Base-by-base conservation (phyloP, 2,329 filamentous ascomycete genomes). In the Fonsecaea monophora region DNA sequence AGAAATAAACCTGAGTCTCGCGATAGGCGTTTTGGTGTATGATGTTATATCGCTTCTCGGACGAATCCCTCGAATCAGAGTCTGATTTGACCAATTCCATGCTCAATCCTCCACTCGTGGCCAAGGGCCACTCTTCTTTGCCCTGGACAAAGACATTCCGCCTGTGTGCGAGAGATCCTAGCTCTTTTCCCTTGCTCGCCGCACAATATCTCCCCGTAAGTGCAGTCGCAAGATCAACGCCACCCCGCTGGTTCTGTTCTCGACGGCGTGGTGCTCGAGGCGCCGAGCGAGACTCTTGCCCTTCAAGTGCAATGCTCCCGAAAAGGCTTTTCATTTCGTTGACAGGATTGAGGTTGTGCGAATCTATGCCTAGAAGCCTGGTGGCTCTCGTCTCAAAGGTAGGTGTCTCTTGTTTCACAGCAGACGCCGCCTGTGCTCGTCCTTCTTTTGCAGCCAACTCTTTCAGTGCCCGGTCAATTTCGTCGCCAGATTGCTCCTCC, bases 271-370 rank as follows among this genome's bases (percentile, higher is more conserved):
- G 66, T 64, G 84, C 80, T 35, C 80, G 80, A 18, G 81, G 75
- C 62, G 75, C 78, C 38, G 80, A 79, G 55, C 85, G 78, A 21
- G 84, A 83, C 53, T 88, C 85, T 60, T 86, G 82, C 35, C 80
- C 82, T 72, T 90, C 86, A 10, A 90, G 74, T 25, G 88, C 88
- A 32, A 87, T 85, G 68, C 85, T 85, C 4, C 90, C 90, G 76
- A 92, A 92, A 0, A 92, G 80, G 70, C 85, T 86, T 65, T 88
- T 90, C 92, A 99, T 97, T 81, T 99, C 95, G 74, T 97, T 96
- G 40, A 90, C 84, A 7, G 92, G 92, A 75, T 94, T 94, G 10
- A 99, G 85, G 72, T 93, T 87, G 71, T 91, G 86, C 0, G 89
- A 86, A 72, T 90, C 89, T 60, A 92, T 81, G 2, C 84, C 80